Base-by-base conservation (phyloP, 2,329 filamentous ascomycete genomes). In the Phaeophleospora eucalypticola region DNA sequence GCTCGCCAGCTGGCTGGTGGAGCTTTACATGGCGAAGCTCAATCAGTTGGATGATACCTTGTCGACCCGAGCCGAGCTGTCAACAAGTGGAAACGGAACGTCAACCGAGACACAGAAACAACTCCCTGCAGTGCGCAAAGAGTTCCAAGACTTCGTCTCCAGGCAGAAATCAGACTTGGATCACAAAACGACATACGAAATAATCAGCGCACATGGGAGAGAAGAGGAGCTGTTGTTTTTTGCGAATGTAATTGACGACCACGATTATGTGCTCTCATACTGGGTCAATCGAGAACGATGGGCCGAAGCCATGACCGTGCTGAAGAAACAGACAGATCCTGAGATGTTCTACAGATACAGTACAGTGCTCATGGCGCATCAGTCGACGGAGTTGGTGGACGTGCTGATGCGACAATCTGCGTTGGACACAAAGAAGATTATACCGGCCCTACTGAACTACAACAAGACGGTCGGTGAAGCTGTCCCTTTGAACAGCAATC, bases 331-430 rank as follows among this genome's bases (percentile, higher is more conserved):
- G 69, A 95, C 84, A 4, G 87, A 95, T 41, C 81, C 88, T 0
- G 89, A 95, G 41, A 87, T 95, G 37, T 98, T 97, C 70, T 97
- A 97, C 73, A 86, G 88, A 53, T 96, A 97, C 67, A 93, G 89
- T 72, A 95, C 86, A 61, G 90, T 97, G n/a, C 78, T 98, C 39
- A 95, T 98, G 86, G 85, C 83, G 14, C 87, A 96, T 64, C 84
- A 84, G 3, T 82, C 91, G 0, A 79, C 84, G 4, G 90, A 95
- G 43, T 75, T 95, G 18, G 86, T 97, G n/a, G 91, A 98, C 58
- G 89, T 98, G 27, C 72, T 98, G 62, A 96, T 95, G 87, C 82
- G 93, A 29, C 91, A 97, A 63, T 77, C 82, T 4, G 87, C 89
- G 53, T 78, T 98, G 18, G 83, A 95, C 58, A 83, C 89, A 1